Percentiles rank a stretch among this genome's conserved stretches.
These are phyloP conservation scores for Xylaria venustula DNA, from an alignment of 495 filamentous ascomycete species.

Conservation along the genomic window DNA sequence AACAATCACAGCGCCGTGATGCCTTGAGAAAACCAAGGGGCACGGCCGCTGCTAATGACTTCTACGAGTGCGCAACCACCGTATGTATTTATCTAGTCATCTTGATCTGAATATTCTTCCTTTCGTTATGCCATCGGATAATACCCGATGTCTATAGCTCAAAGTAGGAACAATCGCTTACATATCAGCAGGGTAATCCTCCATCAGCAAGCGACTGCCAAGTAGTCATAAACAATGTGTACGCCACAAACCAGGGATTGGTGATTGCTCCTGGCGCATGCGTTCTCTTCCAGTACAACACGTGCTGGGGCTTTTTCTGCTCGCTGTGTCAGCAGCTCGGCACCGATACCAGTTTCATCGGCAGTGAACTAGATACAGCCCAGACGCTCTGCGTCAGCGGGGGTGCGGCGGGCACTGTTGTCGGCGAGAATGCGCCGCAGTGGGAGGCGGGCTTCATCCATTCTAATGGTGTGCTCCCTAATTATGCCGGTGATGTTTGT, in stretches of 20 bases:
- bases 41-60: slow-evolving; percentile 24
- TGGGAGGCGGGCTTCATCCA: slow-evolving; percentile 42
- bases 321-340: slow-evolving; percentile 35
- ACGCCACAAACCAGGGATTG: slow-evolving; percentile 29
- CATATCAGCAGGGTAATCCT: slow-evolving; percentile 23
- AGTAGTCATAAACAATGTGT: slow-evolving; percentile 32
- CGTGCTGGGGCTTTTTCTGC: slow-evolving; percentile 46
- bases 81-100: slow-evolving; percentile 22
- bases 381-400: slow-evolving; percentile 36
- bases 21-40: slow-evolving; percentile 16
- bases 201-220: slow-evolving; percentile 35
- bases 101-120: not conserved
- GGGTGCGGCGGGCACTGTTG: slow-evolving; percentile 39
- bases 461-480: slow-evolving; percentile 29
- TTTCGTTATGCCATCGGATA: not conserved
- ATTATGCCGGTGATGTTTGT: slow-evolving; percentile 36
- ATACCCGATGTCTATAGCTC: no score
- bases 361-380: slow-evolving; percentile 35
- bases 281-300: slow-evolving; percentile 34
- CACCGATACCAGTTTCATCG: slow-evolving; percentile 40
- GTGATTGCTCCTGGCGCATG: slow-evolving; percentile 38
- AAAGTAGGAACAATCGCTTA: not conserved
- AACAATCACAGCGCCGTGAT: slow-evolving; percentile 21
- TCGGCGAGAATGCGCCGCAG: slow-evolving; percentile 35
- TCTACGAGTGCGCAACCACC: slow-evolving; percentile 38